These are phyloP conservation scores for Arabidopsis hybrid DNA, from an alignment of 441 rosid genomes.

Conservation along the genomic window DNA sequence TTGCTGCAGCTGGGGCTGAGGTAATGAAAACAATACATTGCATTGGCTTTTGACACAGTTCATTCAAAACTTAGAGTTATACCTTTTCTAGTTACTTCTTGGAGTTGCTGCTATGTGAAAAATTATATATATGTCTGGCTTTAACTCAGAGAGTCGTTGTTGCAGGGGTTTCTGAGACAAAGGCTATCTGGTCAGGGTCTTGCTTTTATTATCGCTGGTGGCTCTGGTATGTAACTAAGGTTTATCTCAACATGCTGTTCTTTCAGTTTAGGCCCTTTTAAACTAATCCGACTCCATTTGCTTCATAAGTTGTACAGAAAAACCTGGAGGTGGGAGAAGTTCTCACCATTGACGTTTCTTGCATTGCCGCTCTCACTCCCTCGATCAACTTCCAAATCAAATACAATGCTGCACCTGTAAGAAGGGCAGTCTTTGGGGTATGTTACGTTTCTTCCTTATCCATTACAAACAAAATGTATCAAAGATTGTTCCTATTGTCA, in stretches of 20 bases:
- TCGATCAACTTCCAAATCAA: constrained; percentile 83
- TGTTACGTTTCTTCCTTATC: constrained; percentile 21
- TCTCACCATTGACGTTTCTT: constrained; percentile 79
- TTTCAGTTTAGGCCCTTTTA: constrained; percentile 1
- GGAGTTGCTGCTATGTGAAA: constrained; percentile 14
- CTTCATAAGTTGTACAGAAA: constrained; percentile 82
- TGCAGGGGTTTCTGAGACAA: constrained; percentile 91
- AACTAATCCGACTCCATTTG: constrained; percentile 23
- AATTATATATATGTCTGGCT: constrained; percentile 4
- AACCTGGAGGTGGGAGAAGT: constrained; percentile 93
- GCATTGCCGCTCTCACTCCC: constrained; percentile 84
- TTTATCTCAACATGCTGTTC: neutral
- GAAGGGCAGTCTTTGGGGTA: constrained; percentile 95
- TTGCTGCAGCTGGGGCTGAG: constrained; percentile 71
- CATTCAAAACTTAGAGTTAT: neutral
- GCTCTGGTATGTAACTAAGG: constrained; percentile 74
- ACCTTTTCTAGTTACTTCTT: constrained; percentile 9
- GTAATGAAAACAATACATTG: constrained; percentile 47
- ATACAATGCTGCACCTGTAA: constrained; percentile 71
- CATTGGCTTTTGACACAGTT: neutral
- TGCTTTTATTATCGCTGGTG: constrained; percentile 93
- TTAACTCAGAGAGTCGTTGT: constrained; percentile 19
- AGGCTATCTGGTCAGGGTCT: constrained; percentile 93
- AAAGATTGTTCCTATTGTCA: neutral
- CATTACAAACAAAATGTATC: neutral